A percentile compares a stretch with the other conserved stretches of the same genome.
phyloP scores from a whole-genome alignment of 768 basidiomycete genomes.

The Sarcomyxa edulis region DNA sequence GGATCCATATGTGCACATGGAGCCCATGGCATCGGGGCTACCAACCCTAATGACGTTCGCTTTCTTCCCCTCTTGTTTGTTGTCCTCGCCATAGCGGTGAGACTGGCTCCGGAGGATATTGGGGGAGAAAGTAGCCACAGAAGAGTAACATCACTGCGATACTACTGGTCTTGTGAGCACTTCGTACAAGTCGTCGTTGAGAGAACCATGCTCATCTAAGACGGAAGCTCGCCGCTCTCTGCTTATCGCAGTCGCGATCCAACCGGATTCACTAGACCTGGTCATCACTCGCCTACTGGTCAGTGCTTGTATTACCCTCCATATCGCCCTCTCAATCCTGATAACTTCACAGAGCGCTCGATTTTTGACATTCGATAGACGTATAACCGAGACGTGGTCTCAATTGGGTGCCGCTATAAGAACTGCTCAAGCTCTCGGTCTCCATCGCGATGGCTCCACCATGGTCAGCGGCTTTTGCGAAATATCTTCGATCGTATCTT shows the following conservation, averaged over 20 bases:
- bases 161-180: slow-evolving; percentile 94
- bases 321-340: slow-evolving; percentile 37
- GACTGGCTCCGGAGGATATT: slow-evolving; percentile 81
- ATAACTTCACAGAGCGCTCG: slow-evolving; percentile 38
- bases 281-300: slow-evolving; percentile 90
- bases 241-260: slow-evolving; percentile 88
- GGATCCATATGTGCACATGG: slow-evolving; percentile 58
- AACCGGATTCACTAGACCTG: slow-evolving; percentile 87
- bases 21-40: slow-evolving; percentile 49
- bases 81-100: slow-evolving; percentile 80
- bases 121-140: slow-evolving; percentile 74
- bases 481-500: slow-evolving; percentile 4
- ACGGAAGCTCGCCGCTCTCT: slow-evolving; percentile 75
- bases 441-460: slow-evolving; percentile 84
- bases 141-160: slow-evolving; percentile 77
- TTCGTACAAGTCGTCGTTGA: neutral
- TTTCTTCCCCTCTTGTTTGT: slow-evolving; percentile 93
- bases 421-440: slow-evolving; percentile 89
- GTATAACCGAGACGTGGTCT: slow-evolving; percentile 95
- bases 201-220: slow-evolving; percentile 9
- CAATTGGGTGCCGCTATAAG: slow-evolving; percentile 90
- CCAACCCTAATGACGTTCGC: slow-evolving; percentile 72
- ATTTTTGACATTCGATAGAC: slow-evolving; percentile 66
- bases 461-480: slow-evolving; percentile 48
- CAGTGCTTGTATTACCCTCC: slow-evolving; percentile 26